Percentiles rank a stretch among this genome's conserved stretches.
phyloP scores from a whole-genome alignment of 2,329 filamentous ascomycete species.

The Trichophyton benhamiae region DNA sequence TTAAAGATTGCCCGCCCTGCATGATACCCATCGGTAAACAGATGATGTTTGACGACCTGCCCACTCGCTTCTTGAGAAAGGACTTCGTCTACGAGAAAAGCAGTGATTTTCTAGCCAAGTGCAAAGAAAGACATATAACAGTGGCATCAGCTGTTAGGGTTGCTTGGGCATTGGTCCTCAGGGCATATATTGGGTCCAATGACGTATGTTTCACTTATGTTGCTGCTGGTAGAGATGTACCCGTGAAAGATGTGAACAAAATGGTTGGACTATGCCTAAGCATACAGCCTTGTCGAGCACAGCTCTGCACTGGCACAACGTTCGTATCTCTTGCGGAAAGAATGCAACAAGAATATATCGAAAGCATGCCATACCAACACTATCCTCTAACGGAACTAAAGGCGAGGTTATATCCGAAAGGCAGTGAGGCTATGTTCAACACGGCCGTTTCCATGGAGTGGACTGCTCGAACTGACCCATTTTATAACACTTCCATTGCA shows the following conservation, averaged over 20 bases:
- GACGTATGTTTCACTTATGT: constrained; percentile 18
- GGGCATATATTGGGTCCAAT: constrained; percentile 9
- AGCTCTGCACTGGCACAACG: constrained; percentile 8
- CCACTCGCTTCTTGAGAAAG: background rate
- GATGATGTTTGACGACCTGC: background rate
- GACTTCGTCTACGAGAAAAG: background rate
- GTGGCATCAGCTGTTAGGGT: constrained; percentile 16
- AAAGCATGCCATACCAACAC: constrained; percentile 26
- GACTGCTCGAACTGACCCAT: constrained; percentile 6
- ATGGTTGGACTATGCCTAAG: constrained; percentile 9
- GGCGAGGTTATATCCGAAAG: constrained; percentile 5
- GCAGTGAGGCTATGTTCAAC: constrained; percentile 10
- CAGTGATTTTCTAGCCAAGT: constrained; percentile 3
- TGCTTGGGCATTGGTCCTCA: constrained; percentile 17
- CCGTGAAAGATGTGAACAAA: constrained; percentile 4
- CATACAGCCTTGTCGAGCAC: constrained; percentile 8
- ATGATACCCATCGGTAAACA: constrained; percentile 5
- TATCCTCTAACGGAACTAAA: constrained; percentile 10
- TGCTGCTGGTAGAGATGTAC: constrained; percentile 9
- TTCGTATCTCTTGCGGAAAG: constrained; percentile 31
- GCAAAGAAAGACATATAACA: constrained; percentile 10
- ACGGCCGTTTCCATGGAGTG: constrained; percentile 10
- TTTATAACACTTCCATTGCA: constrained; percentile 2
- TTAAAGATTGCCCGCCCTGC: constrained; percentile 17
- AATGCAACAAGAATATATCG: constrained; percentile 38